Conservation (phyloP, 352 stramenopile genomes). For the Phytopythium boreale region DNA sequence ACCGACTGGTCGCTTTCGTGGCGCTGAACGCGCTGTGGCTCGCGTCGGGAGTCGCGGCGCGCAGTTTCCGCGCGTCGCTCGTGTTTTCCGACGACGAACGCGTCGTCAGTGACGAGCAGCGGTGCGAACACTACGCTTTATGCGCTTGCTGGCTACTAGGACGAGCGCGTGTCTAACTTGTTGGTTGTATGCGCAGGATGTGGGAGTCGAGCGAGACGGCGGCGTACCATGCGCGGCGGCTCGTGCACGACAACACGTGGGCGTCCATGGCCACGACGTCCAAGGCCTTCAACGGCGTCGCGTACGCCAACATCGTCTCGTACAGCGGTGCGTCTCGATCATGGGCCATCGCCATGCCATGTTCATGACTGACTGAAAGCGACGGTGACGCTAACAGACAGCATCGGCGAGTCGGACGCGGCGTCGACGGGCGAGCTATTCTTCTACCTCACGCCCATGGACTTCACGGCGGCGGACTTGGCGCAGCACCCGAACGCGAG, state of each 20-base stretch:
- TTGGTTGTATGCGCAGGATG: background rate
- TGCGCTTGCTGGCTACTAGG: no score
- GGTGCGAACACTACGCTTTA: background rate
- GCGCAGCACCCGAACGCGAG: slow-evolving; percentile 49
- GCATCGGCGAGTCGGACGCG: slow-evolving; percentile 38
- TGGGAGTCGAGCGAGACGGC: slow-evolving; percentile 7
- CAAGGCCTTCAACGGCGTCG: slow-evolving; percentile 46
- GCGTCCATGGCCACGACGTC: slow-evolving; percentile 62
- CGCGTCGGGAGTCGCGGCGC: background rate
- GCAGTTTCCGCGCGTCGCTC: slow-evolving; percentile 7
- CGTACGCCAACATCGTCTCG: slow-evolving; percentile 55
- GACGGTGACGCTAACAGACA: slow-evolving; percentile 28
- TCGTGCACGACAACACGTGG: slow-evolving; percentile 70
- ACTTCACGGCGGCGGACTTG: slow-evolving; percentile 46
- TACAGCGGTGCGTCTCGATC: slow-evolving; percentile 51
- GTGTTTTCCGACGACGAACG: slow-evolving; percentile 2
- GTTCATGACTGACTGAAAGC: background rate
- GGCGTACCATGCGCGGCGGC: slow-evolving; percentile 47
- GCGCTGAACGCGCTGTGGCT: slow-evolving; percentile 8
- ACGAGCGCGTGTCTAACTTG: background rate
- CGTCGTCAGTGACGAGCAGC: slow-evolving; percentile 4
- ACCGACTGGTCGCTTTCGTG: background rate
- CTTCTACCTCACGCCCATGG: slow-evolving; percentile 67
- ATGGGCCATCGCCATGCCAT: background rate
- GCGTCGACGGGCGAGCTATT: slow-evolving; percentile 61